Conservation (phyloP, 331 rosid species). For the Quercus lobata region DNA sequence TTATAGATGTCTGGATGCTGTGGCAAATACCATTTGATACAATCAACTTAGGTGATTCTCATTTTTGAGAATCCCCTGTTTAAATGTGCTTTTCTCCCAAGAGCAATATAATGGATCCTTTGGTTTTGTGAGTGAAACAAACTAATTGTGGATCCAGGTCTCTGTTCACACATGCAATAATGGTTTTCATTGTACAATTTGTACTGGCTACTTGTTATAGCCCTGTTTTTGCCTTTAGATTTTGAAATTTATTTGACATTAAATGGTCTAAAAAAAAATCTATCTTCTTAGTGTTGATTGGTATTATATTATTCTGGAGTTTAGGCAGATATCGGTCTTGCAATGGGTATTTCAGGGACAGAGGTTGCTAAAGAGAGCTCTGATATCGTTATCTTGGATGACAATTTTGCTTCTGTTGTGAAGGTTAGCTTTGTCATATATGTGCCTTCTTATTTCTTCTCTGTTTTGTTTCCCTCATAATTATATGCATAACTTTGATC, state of each 20-base stretch:
- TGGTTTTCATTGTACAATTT: neutral
- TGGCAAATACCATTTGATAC: neutral
- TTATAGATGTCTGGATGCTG: neutral
- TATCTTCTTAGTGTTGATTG: slow-evolving; percentile 10
- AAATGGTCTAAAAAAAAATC: neutral
- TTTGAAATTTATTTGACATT: neutral
- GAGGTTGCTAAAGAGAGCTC: slow-evolving; percentile 99
- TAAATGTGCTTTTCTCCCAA: neutral
- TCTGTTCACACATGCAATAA: neutral
- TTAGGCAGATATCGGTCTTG: slow-evolving; percentile 97
- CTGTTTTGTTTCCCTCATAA: neutral
- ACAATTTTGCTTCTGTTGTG: slow-evolving; percentile 92
- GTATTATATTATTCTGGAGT: slow-evolving; percentile 16
- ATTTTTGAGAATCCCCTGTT: neutral
- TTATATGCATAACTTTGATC: too few species aligned
- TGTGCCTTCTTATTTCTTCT: neutral
- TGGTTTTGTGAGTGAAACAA: neutral
- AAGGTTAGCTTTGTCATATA: slow-evolving; percentile 49
- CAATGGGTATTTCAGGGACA: slow-evolving; percentile 95
- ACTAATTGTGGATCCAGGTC: neutral
- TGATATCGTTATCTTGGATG: slow-evolving; percentile 91
- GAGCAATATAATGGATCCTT: neutral
- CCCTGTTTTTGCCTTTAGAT: neutral
- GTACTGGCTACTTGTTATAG: neutral
- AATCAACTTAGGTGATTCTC: neutral